These are phyloP conservation scores for Gamsiella multidivaricata DNA, from an alignment of 192 early-diverging fungal genomes.

Conservation along the genomic window DNA sequence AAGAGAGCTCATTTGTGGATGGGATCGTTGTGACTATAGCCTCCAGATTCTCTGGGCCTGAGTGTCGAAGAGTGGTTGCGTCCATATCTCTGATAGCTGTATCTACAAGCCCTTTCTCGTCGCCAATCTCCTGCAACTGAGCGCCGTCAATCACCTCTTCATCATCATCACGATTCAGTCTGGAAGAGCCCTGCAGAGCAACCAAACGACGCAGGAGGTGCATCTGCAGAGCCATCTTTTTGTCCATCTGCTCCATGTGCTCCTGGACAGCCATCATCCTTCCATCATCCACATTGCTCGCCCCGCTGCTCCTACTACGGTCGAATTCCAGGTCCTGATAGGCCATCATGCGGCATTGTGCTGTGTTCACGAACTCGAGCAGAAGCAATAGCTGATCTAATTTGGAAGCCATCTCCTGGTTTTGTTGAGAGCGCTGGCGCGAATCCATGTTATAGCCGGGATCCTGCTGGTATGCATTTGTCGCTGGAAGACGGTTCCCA, in stretches of 20 bases:
- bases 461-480: neutral
- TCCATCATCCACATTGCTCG: conserved; percentile 60
- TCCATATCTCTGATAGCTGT: neutral
- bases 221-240: conserved; percentile 55
- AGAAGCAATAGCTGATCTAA: conserved; percentile 39
- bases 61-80: too few species aligned
- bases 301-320: neutral
- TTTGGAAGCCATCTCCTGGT: conserved; percentile 26
- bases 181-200: neutral
- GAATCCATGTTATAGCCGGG: neutral
- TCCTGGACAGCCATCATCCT: conserved; percentile 66
- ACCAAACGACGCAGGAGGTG: conserved; percentile 54
- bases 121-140: neutral
- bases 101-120: neutral
- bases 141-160: neutral
- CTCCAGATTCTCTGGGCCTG: too few species aligned
- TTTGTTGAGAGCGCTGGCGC: neutral
- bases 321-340: conserved; percentile 48
- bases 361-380: conserved; percentile 51
- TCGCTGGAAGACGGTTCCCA: neutral
- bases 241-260: conserved; percentile 55
- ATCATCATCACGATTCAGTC: neutral
- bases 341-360: conserved; percentile 53
- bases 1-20: conserved; percentile 7
- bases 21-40: neutral